These are phyloP conservation scores for Aspergillus bombycis DNA, from an alignment of 2,329 filamentous ascomycete genomes.

Conservation along the genomic window DNA sequence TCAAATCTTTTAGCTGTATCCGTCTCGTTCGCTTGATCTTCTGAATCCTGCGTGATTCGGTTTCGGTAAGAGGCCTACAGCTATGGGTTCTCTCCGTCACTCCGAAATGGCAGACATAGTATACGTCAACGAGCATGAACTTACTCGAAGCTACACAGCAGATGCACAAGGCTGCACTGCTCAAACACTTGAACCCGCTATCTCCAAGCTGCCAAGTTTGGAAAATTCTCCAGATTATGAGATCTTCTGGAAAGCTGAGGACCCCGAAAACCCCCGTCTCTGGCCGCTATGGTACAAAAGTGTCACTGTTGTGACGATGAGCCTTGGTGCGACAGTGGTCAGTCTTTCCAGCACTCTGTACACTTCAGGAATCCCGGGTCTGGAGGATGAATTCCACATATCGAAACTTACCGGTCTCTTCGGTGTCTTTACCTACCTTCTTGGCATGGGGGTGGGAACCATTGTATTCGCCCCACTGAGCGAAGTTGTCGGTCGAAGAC, in stretches of 20 bases:
- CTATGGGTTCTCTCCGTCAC: background rate
- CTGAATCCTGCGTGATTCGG: background rate
- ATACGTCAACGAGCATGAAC: background rate
- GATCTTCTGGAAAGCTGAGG: slow-evolving; percentile 16
- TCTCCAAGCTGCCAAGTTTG: slow-evolving; percentile 5
- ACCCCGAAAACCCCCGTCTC: slow-evolving; percentile 19
- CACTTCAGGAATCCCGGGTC: slow-evolving; percentile 19
- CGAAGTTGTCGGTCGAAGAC: slow-evolving; percentile 43
- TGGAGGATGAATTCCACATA: slow-evolving; percentile 21
- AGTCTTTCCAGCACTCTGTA: slow-evolving; percentile 24
- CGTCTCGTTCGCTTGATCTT: background rate
- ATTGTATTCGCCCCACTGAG: slow-evolving; percentile 70
- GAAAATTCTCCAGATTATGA: slow-evolving; percentile 15
- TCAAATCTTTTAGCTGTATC: too few species aligned
- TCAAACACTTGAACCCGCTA: background rate
- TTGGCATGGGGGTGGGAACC: slow-evolving; percentile 70
- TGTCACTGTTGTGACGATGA: slow-evolving; percentile 17
- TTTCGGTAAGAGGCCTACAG: background rate
- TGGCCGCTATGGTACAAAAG: slow-evolving; percentile 24
- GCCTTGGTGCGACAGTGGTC: slow-evolving; percentile 20
- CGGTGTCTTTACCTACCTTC: slow-evolving; percentile 75
- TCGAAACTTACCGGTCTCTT: slow-evolving; percentile 13
- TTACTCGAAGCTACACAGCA: slow-evolving; percentile 5
- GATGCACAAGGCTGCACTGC: slow-evolving; percentile 3
- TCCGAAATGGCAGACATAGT: background rate